Conservation (phyloP, 2,329 filamentous ascomycete species). For the Colletotrichum higginsianum region DNA sequence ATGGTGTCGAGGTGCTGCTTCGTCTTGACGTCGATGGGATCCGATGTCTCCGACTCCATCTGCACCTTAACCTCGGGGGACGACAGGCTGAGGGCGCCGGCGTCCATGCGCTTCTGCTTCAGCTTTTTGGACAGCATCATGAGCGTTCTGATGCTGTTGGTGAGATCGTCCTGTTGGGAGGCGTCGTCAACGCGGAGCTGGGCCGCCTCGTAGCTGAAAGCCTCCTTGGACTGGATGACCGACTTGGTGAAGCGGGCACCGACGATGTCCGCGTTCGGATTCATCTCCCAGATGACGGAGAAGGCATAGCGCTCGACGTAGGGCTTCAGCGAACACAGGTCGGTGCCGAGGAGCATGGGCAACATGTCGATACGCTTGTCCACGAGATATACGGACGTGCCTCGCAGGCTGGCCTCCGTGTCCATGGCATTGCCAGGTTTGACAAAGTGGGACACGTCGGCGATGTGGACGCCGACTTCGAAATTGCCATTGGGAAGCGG, state of each 20-base stretch:
- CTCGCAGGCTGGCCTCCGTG: conserved; percentile 90
- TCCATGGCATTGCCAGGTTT: conserved; percentile 99
- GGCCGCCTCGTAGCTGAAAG: conserved; percentile 97
- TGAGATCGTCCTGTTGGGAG: conserved; percentile 90
- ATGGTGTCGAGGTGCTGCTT: conserved; percentile 96
- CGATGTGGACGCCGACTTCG: conserved; percentile 98
- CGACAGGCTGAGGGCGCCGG: conserved; percentile 93
- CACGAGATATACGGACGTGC: conserved; percentile 96
- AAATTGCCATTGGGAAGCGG: conserved; percentile 91
- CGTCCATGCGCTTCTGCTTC: conserved; percentile 95
- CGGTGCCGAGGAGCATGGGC: conserved; percentile 94
- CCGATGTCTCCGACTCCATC: conserved; percentile 94
- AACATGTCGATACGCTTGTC: conserved; percentile 99
- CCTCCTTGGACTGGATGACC: conserved; percentile 95
- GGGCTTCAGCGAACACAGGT: conserved; percentile 95
- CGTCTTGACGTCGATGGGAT: conserved; percentile 95
- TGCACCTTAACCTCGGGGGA: conserved; percentile 98
- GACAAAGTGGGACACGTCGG: conserved; percentile 99
- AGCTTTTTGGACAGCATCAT: conserved; percentile 93
- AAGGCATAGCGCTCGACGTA: conserved; percentile 96
- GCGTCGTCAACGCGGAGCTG: conserved; percentile 93
- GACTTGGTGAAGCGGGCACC: conserved; percentile 94
- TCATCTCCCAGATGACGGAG: conserved; percentile 90
- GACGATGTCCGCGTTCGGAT: conserved; percentile 86
- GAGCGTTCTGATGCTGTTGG: conserved; percentile 88